These are phyloP conservation scores for Harringtonia lauricola DNA, from an alignment of 2,329 filamentous ascomycete genomes.

Conservation along the genomic window DNA sequence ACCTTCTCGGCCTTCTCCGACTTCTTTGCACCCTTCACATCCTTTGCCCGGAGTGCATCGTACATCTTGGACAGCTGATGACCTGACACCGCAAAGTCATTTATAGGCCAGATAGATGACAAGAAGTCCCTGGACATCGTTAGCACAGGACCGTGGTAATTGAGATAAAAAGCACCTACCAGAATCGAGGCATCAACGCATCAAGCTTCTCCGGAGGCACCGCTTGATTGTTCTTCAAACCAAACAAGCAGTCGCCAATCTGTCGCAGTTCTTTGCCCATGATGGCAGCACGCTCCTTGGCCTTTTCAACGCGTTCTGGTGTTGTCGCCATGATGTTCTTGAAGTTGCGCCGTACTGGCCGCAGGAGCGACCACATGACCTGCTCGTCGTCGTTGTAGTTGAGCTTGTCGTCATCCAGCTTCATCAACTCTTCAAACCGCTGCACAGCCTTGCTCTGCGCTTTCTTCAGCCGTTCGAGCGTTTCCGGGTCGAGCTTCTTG, in stretches of 20 bases:
- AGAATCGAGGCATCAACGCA: conserved; percentile 25
- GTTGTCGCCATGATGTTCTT: conserved; percentile 25
- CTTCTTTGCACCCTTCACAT: conserved; percentile 17
- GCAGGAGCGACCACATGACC: conserved; percentile 26
- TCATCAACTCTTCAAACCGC: conserved; percentile 25
- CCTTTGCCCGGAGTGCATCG: conserved; percentile 21
- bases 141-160: background rate
- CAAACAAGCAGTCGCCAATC: conserved; percentile 24
- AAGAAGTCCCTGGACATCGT: conserved; percentile 22
- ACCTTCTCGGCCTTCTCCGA: conserved; percentile 11
- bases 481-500: conserved; percentile 23
- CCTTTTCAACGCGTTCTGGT: conserved; percentile 17
- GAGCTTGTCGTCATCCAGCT: conserved; percentile 23
- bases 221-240: conserved; percentile 19
- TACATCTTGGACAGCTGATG: conserved; percentile 25
- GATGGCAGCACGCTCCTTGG: conserved; percentile 24
- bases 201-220: conserved; percentile 19
- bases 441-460: conserved; percentile 22
- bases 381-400: conserved; percentile 22
- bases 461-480: conserved; percentile 22
- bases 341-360: conserved; percentile 24
- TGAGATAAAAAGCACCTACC: conserved; percentile 16
- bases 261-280: conserved; percentile 24
- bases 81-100: conserved; percentile 24
- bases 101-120: conserved; percentile 27